Evolutionary conservation across 106 monocot species (phyloP), one percentile per base, ranked within the genome.

Genomic region (Allium fistulosum): DNA sequence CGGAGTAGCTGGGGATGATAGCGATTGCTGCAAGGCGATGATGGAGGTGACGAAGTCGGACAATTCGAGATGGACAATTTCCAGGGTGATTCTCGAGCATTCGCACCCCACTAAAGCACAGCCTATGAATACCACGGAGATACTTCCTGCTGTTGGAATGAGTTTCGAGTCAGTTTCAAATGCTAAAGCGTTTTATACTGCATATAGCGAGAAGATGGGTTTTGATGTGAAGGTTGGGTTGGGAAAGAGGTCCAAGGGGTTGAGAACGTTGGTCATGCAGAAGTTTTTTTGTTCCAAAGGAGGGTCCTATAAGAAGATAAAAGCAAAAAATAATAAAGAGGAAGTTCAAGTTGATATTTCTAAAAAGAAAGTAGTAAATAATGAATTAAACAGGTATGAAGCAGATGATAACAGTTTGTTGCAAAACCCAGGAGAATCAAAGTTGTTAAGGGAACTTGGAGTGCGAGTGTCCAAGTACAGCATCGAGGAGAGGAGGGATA

Each of bases 401-500:
- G 13, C 66, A 17, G 28, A 60, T 27, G 59, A 6, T 51, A 28
- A 58, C 58, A 18, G 3, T 26, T 59, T 59, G 59, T 7, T 6
- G 13, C 9, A 1, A 37, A 28, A 11, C 55, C 83, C 78, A 8
- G 77, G 72, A 6, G 77, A 81, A 17, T 81, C 88, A 7, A 70
- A 67, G 75, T 73, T 88, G 57, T 75, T 88, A 69, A 76, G 88
- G 60, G 88, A 88, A 74, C 85, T 88, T 57, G 88, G 88, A 8
- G 72, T 88, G 37, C 74, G 82, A 53, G 88, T 88, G 15, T 85
- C 85, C 0, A 76, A 69, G 68, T 88, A 88, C 68, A 72, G 82
- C 8, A 61, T 80, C 62, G 88, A 88, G 77, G 88, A 88, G 72
- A 84, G 88, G 72, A 84, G 84, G 71, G 79, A 85, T 63, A 88